Evolutionary conservation across 2,329 filamentous ascomycete genomes (phyloP), one percentile per base, ranked within the genome.

Genomic region (Magnaporthiopsis incrustans): DNA sequence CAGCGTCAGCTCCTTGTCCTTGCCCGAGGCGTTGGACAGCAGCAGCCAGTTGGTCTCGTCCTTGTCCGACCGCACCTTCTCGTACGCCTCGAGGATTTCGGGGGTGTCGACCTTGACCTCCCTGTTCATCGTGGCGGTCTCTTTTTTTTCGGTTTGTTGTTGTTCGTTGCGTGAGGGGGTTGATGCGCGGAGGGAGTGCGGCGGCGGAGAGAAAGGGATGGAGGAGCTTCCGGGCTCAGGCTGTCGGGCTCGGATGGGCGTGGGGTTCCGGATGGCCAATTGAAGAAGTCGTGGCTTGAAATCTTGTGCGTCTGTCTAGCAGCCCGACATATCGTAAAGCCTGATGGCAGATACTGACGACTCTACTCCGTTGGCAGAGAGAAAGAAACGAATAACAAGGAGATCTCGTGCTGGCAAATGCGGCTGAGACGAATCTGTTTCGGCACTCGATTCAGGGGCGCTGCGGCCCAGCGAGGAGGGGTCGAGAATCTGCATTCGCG

Each of bases 41-140:
- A 90, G 80, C 27, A 90, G 81, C 86, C 86, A 90, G 76, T 87
- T 89, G 67, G 81, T 84, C 64, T 78, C 75, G 66, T 87, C 82
- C 74, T 87, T 88, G 80, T 89, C 86, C 68, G 80, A 84, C 66
- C 86, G 86, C 64, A 89, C 86, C 66, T 84, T 82, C 33, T 89
- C 84, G 79, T 89, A 89, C 68, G 87, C 87, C 63, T 81, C 78
- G 64, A 80, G 77, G 70, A 89, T 83, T 59, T 88, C 86, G 72
- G 85, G 79, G 65, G 80, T 73, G 72, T 85, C 78, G 72, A 80
- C 75, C 70, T 82, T 82, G 67, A 83, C 86, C 84, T 53, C 44
- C 8, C 26, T 18, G 60, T 62, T 62, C 60, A 62, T 62, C 26
- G 27, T 53, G 60, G 35, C 38, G 38, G 33, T 2, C 15, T 60